phyloP scores from a whole-genome alignment of 257 asterid species.

The Petrea volubilis region DNA sequence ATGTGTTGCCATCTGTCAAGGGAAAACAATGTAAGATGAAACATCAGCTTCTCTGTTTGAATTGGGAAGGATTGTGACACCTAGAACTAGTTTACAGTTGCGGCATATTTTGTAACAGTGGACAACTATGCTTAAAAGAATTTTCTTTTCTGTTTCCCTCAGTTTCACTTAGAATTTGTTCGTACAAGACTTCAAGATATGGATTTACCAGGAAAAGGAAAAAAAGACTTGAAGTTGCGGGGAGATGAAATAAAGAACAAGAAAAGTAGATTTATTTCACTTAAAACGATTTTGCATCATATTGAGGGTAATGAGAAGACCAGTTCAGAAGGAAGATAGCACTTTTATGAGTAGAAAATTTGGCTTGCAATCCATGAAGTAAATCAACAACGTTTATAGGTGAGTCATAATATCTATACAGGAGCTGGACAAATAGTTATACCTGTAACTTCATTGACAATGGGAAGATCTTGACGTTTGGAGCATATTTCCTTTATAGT shows the following conservation, averaged over 20 bases:
- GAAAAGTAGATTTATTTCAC: background rate
- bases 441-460: constrained; percentile 57
- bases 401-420: background rate
- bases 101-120: background rate
- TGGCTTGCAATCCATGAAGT: background rate
- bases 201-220: too few species aligned
- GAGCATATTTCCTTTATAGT: constrained; percentile 62
- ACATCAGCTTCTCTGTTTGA: background rate
- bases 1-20: constrained; percentile 47
- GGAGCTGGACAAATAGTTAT: constrained; percentile 20
- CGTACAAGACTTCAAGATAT: background rate
- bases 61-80: background rate
- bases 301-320: background rate
- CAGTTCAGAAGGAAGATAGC: background rate
- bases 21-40: background rate
- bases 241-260: background rate
- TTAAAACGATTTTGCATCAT: background rate
- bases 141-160: background rate
- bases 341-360: constrained; percentile 9
- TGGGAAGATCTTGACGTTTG: constrained; percentile 55
- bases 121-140: background rate
- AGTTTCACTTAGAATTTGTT: background rate
- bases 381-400: constrained; percentile 2
- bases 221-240: too few species aligned
- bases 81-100: background rate